Percentiles rank a stretch among this genome's conserved stretches.
phyloP scores from a whole-genome alignment of 1,284 basidiomycete genomes.

The Naganishia sp. region DNA sequence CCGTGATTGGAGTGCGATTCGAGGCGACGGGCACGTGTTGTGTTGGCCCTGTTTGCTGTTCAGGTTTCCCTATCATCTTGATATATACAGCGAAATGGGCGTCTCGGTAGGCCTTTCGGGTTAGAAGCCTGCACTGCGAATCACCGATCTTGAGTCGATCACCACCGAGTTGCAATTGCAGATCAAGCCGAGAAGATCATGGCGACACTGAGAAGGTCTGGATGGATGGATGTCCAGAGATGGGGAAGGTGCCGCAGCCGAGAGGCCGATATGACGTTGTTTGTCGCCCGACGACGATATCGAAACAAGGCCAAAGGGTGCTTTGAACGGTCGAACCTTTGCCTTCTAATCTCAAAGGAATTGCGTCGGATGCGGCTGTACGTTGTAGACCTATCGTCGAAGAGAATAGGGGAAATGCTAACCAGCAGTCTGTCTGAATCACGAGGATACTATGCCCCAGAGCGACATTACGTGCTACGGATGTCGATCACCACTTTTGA shows the following conservation, averaged over 20 bases:
- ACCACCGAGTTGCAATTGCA: not conserved
- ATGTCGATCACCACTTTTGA: not conserved
- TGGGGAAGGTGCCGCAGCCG: too few species aligned
- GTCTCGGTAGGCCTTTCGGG: not conserved
- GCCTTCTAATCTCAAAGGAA: too few species aligned
- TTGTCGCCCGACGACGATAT: too few species aligned
- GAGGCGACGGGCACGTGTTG: constrained; percentile 1
- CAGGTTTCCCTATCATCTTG: not conserved
- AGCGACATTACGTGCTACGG: not conserved
- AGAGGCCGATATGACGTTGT: too few species aligned
- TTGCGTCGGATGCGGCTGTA: too few species aligned
- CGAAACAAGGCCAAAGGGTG: too few species aligned
- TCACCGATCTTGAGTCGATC: not conserved
- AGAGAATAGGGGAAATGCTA: not conserved
- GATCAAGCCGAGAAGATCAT: not conserved
- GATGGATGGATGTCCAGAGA: too few species aligned
- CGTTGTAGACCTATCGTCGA: not conserved
- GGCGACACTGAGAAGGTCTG: too few species aligned
- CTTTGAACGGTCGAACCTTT: too few species aligned
- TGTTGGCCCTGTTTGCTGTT: not conserved
- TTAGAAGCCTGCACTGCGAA: not conserved
- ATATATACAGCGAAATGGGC: too few species aligned
- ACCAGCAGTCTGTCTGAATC: not conserved
- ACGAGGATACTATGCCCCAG: not conserved
- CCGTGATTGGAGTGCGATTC: constrained; percentile 3